Percentiles rank a stretch among this genome's conserved stretches.
These are phyloP conservation scores for Phytopythium montanum DNA, from an alignment of 352 stramenopile genomes.

Conservation along the genomic window DNA sequence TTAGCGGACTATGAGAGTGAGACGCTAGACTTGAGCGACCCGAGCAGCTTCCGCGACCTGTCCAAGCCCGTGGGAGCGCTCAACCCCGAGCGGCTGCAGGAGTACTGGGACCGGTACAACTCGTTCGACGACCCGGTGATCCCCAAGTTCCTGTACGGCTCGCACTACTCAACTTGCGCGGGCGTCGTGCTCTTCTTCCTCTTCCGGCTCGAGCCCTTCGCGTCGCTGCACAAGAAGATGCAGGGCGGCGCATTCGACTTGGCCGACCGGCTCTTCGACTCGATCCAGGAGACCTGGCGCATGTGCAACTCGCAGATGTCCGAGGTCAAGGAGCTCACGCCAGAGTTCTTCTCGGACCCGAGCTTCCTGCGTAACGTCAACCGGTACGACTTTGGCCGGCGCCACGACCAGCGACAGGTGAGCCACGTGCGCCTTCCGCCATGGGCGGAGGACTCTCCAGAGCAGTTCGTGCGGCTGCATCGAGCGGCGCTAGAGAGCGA, in stretches of 20 bases:
- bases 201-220: constrained; percentile 97
- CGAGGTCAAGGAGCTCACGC: constrained; percentile 99
- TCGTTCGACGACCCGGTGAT: constrained; percentile 89
- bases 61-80: constrained; percentile 98
- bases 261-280: constrained; percentile 97
- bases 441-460: constrained; percentile 94
- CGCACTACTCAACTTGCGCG: constrained; percentile 96
- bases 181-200: constrained; percentile 99
- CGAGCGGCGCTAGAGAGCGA: constrained; percentile 97
- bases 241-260: constrained; percentile 98
- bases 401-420: constrained; percentile 73
- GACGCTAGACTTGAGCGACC: constrained; percentile 78
- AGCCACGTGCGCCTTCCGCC: constrained; percentile 95
- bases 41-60: constrained; percentile 94
- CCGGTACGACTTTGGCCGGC: constrained; percentile 93
- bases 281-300: constrained; percentile 94
- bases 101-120: constrained; percentile 96
- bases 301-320: constrained; percentile 97
- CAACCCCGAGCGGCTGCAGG: constrained; percentile 89
- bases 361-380: constrained; percentile 97
- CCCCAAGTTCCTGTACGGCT: constrained; percentile 87
- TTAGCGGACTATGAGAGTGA: constrained; percentile 74
- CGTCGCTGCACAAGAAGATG: constrained; percentile 94
- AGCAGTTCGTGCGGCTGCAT: constrained; percentile 96
- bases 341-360: constrained; percentile 96